Conservation (phyloP, 2,329 filamentous ascomycete species). For the Penicillium expansum region DNA sequence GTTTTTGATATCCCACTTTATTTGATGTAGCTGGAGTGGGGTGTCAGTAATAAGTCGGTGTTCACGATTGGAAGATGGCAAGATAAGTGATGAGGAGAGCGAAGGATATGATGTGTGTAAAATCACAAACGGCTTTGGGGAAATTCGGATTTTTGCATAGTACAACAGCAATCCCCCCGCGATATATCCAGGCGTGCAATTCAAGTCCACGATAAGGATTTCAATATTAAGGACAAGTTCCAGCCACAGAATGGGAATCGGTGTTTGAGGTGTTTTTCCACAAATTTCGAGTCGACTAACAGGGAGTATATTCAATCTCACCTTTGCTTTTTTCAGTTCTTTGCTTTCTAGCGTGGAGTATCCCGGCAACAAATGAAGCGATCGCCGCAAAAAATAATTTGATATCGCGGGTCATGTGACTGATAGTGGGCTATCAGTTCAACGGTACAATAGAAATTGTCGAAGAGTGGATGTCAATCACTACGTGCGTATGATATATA, state of each 20-base stretch:
- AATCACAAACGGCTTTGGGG: neutral
- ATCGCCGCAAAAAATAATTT: constrained; percentile 25
- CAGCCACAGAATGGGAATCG: neutral
- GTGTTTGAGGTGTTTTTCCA: neutral
- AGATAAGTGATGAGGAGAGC: neutral
- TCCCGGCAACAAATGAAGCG: constrained; percentile 8
- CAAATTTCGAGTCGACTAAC: neutral
- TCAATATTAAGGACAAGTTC: neutral
- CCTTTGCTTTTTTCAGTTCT: constrained; percentile 16
- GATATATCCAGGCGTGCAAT: constrained; percentile 9
- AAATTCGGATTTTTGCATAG: neutral
- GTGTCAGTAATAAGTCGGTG: neutral
- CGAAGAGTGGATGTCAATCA: neutral
- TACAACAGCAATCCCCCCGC: neutral
- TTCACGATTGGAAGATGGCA: neutral
- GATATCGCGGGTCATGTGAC: constrained; percentile 26
- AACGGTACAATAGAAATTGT: neutral
- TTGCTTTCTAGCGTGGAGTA: constrained; percentile 11
- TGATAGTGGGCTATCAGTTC: constrained; percentile 13
- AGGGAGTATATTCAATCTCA: constrained; percentile 8
- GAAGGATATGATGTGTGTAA: neutral
- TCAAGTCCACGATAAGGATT: constrained; percentile 16
- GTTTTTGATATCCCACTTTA: constrained; percentile 6
- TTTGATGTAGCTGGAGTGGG: neutral
- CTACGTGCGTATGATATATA: neutral